Percentiles rank a stretch among this genome's conserved stretches.
Evolutionary conservation across 768 basidiomycete species (phyloP).

Genomic region (Lentinula raphanica): DNA sequence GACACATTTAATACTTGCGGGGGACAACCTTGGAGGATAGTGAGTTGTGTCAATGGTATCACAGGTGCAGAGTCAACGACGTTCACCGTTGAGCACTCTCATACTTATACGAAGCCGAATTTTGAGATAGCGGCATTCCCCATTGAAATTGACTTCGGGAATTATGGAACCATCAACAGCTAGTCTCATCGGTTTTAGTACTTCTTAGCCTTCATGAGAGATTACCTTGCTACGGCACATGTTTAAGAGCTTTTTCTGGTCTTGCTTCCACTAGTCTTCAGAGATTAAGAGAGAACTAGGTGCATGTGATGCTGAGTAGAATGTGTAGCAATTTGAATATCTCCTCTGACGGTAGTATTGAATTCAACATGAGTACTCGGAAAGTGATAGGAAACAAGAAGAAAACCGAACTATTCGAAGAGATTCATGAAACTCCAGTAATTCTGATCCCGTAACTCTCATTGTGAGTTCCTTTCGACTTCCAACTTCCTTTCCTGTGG

Average conservation of each 20-base stretch:
- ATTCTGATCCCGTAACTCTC: too few species aligned
- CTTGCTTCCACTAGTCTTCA: neutral
- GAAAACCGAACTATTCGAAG: neutral
- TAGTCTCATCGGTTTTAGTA: constrained; percentile 1
- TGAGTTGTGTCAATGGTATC: too few species aligned
- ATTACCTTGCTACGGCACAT: neutral
- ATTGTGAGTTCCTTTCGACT: too few species aligned
- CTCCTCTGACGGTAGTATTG: neutral
- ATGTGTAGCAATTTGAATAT: neutral
- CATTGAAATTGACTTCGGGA: neutral
- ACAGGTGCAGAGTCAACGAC: too few species aligned
- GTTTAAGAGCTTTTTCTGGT: neutral
- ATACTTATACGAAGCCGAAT: neutral
- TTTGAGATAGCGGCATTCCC: neutral
- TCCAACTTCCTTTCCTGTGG: too few species aligned
- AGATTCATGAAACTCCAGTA: too few species aligned
- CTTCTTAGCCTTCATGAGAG: neutral
- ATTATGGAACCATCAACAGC: neutral
- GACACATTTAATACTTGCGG: constrained; percentile 53
- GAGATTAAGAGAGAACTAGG: neutral
- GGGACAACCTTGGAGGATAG: too few species aligned
- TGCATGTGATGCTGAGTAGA: neutral
- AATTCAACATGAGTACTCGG: neutral
- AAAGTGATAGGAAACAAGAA: too few species aligned
- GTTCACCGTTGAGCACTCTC: neutral